Conservation (phyloP, 306 rosid species). For the Cicer pinnatifidum region DNA sequence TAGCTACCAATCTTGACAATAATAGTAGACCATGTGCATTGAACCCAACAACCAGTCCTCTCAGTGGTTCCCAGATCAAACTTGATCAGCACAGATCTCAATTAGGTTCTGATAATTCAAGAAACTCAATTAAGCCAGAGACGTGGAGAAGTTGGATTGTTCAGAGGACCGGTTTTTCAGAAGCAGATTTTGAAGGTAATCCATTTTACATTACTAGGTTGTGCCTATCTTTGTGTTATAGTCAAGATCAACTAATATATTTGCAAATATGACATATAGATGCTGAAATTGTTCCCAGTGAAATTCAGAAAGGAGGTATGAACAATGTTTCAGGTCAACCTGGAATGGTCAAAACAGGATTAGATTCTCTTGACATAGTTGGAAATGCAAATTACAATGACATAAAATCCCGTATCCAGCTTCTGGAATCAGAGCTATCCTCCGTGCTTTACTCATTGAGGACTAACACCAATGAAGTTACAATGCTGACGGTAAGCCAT, state of each 20-base stretch:
- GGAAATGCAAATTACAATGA: conserved; percentile 49
- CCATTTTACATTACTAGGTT: conserved; percentile 11
- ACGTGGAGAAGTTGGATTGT: conserved; percentile 72
- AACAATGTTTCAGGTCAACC: conserved; percentile 45
- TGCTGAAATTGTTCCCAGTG: conserved; percentile 61
- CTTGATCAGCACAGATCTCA: conserved; percentile 48
- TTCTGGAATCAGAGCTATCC: conserved; percentile 72
- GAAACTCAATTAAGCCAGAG: conserved; percentile 54
- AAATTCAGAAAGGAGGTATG: conserved; percentile 43
- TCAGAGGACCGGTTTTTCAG: conserved; percentile 62
- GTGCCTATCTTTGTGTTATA: conserved; percentile 22
- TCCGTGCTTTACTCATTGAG: conserved; percentile 59
- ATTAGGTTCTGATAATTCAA: conserved; percentile 46
- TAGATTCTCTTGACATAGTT: conserved; percentile 44
- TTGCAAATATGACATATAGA: conserved; percentile 49
- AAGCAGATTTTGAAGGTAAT: conserved; percentile 69
- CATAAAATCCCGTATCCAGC: conserved; percentile 59
- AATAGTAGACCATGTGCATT: conserved; percentile 50
- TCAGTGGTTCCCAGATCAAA: conserved; percentile 46
- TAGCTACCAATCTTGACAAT: conserved; percentile 52
- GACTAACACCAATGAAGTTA: conserved; percentile 47
- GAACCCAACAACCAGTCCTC: conserved; percentile 42
- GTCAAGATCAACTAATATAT: conserved; percentile 41
- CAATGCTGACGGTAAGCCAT: conserved; percentile 57
- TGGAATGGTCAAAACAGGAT: conserved; percentile 46